A percentile compares a stretch with the other conserved stretches of the same genome.
These are phyloP conservation scores for Anethum foeniculum DNA, from an alignment of 140 eudicot species.

Conservation along the genomic window DNA sequence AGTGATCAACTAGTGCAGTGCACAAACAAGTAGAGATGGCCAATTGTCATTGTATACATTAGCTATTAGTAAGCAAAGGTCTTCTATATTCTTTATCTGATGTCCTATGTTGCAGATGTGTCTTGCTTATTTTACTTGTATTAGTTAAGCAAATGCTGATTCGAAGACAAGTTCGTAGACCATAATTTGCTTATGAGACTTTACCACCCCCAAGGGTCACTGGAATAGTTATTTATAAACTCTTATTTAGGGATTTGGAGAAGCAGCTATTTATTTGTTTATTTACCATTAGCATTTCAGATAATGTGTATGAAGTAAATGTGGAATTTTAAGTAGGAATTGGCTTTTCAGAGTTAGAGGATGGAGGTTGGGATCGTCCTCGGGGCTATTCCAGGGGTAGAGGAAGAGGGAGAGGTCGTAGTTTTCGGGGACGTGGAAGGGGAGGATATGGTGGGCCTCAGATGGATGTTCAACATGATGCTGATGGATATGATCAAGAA, in stretches of 20 bases:
- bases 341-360: slow-evolving; percentile 56
- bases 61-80: background rate
- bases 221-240: no score
- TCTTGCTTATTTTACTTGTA: background rate
- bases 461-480: slow-evolving; percentile 42
- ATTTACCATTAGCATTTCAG: background rate
- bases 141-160: background rate
- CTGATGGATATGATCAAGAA: slow-evolving; percentile 53
- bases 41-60: background rate
- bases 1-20: background rate
- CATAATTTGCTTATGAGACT: background rate
- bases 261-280: background rate
- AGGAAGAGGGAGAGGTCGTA: slow-evolving; percentile 78
- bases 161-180: background rate
- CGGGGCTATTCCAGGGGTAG: slow-evolving; percentile 60
- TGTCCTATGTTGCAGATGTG: background rate
- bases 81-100: background rate
- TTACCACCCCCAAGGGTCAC: background rate
- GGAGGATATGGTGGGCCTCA: slow-evolving; percentile 37
- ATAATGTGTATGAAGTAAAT: background rate
- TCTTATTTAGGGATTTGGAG: background rate
- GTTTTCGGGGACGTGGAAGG: slow-evolving; percentile 54
- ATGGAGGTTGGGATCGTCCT: slow-evolving; percentile 71
- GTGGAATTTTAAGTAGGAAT: slow-evolving; percentile 33
- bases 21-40: background rate